Percentiles rank a stretch among this genome's conserved stretches.
phyloP scores from a whole-genome alignment of 2,329 filamentous ascomycete species.

The Phialophora macrospora region DNA sequence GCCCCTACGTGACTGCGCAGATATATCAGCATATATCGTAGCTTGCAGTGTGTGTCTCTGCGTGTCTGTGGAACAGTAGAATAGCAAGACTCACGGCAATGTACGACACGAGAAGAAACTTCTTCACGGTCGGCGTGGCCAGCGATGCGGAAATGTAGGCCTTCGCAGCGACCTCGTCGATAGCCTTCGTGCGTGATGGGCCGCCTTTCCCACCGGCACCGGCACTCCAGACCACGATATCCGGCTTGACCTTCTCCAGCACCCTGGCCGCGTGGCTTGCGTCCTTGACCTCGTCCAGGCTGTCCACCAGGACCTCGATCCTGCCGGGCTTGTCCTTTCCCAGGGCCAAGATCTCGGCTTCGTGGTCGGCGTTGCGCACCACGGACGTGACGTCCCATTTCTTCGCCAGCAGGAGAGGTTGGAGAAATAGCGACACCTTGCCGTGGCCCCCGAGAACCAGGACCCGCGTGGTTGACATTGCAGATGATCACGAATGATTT shows the following conservation, averaged over 20 bases:
- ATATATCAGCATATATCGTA: background rate
- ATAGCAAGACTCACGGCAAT: slow-evolving; percentile 43
- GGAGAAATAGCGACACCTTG: slow-evolving; percentile 75
- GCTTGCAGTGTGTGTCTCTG: background rate
- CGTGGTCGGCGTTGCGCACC: slow-evolving; percentile 74
- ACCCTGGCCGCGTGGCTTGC: slow-evolving; percentile 66
- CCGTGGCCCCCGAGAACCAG: slow-evolving; percentile 82
- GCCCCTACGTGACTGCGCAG: slow-evolving; percentile 49
- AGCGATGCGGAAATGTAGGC: slow-evolving; percentile 58
- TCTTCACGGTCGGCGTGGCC: slow-evolving; percentile 52
- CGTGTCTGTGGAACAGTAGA: background rate
- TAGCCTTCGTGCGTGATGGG: slow-evolving; percentile 54
- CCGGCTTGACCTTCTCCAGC: slow-evolving; percentile 53
- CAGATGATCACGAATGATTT: background rate
- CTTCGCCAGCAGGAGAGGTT: slow-evolving; percentile 73
- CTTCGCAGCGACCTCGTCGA: slow-evolving; percentile 62
- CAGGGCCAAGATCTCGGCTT: slow-evolving; percentile 65
- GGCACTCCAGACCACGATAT: slow-evolving; percentile 55
- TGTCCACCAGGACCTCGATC: slow-evolving; percentile 71
- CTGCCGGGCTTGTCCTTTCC: slow-evolving; percentile 64
- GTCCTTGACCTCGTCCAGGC: slow-evolving; percentile 71
- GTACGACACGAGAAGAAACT: slow-evolving; percentile 62
- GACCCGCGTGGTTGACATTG: slow-evolving; percentile 54
- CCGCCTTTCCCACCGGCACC: slow-evolving; percentile 63
- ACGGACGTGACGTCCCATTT: slow-evolving; percentile 79